Evolutionary conservation across 257 asterid species (phyloP).

Genomic region (Jacaranda mimosifolia): DNA sequence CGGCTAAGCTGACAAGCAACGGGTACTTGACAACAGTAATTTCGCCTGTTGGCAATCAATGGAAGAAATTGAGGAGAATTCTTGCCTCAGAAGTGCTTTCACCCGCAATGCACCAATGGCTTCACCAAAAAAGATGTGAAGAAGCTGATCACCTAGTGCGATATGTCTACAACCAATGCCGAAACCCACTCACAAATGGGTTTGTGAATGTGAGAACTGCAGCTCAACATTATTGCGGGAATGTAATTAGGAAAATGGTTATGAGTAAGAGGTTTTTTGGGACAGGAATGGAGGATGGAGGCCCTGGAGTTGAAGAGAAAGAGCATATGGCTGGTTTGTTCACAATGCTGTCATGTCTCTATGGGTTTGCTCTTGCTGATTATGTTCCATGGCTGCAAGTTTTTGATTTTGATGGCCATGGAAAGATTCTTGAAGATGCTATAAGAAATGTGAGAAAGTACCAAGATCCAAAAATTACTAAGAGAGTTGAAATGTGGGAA

Average conservation of each 20-base stretch:
- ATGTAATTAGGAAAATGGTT: conserved; percentile 27
- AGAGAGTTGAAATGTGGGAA: conserved; percentile 42
- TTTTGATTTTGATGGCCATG: conserved; percentile 48
- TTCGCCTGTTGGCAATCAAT: conserved; percentile 27
- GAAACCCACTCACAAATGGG: not conserved
- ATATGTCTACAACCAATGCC: conserved; percentile 24
- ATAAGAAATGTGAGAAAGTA: conserved; percentile 18
- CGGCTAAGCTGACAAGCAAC: conserved; percentile 9
- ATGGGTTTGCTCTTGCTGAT: conserved; percentile 37
- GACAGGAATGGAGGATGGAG: conserved; percentile 42
- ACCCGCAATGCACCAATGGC: conserved; percentile 16
- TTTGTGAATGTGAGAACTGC: conserved; percentile 30
- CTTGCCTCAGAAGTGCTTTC: conserved; percentile 39
- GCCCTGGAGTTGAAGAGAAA: conserved; percentile 41
- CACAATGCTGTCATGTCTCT: not conserved
- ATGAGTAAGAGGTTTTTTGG: conserved; percentile 40
- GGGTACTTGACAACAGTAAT: conserved; percentile 17
- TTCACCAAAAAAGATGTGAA: conserved; percentile 28
- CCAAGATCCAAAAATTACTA: conserved; percentile 36
- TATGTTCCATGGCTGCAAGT: conserved; percentile 37
- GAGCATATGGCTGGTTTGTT: conserved; percentile 37
- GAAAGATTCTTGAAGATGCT: conserved; percentile 18
- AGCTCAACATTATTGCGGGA: conserved; percentile 38
- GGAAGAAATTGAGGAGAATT: conserved; percentile 46
- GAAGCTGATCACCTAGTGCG: conserved; percentile 42